Evolutionary conservation across 805 yeast genomes (phyloP), one percentile per base, ranked within the genome.

Genomic region (Yamadazyma philogaea): DNA sequence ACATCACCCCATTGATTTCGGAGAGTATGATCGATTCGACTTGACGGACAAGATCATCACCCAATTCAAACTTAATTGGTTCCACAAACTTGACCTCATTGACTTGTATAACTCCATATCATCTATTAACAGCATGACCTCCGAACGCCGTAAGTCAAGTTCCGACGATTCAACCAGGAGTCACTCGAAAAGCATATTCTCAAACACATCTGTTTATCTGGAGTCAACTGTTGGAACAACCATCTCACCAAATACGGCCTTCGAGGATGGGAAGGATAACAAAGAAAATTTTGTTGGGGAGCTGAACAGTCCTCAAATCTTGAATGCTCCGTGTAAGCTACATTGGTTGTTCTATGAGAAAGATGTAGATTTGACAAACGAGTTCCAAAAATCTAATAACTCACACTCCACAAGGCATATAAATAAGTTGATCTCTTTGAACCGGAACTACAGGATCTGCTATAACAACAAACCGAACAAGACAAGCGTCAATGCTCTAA

Each of bases 341-440:
- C 47, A 40, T 12, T 64, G 70, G 70, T 45, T 64, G 6, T 57
- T 61, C 60, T 63, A 57, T 45, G 68, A 63, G 20, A 52, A 50
- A 34, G 70, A 64, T 42, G 51, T 48, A 30, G 55, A 56, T 35
- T 14, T 42, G 10, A 28, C 45, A 3, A 44, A 43, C 24, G 44
- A 39, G 14, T 41, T 41, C 16, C 43, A 45, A 26, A 45, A 45
- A 20, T 26, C 38, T n/a, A 37, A 31, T 18, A 51, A 51, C 15
- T 31, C 42, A 21, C 63, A 60, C 43, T 48, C 52, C 20, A 49
- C 54, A 8, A 50, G 48, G 36, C 61, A 59, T 30, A 48, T 59
- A 28, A 59, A 59, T 44, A 47, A 45, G 19, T 43, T 53, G 24
- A 50, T 56, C 22, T 48, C 38, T 20, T 32, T n/a, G 12, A 24